Conservation (phyloP, 1,284 basidiomycete species). For the Peniophora sp. region DNA sequence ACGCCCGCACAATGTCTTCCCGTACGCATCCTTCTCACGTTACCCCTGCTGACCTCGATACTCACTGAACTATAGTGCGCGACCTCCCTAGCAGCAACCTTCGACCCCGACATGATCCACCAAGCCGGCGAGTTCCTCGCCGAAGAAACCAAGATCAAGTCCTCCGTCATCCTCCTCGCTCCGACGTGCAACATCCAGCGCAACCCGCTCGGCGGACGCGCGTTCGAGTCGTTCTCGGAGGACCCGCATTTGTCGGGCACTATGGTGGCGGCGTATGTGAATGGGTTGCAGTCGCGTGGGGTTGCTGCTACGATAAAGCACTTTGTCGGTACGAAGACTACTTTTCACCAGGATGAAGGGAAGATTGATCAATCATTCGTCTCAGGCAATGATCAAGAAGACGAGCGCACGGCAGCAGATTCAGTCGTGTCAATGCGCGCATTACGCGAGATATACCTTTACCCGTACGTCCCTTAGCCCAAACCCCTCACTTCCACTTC, state of each 20-base stretch:
- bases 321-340: slow-evolving; percentile 60
- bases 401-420: slow-evolving; percentile 58
- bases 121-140: slow-evolving; percentile 64
- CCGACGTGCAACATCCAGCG: slow-evolving; percentile 80
- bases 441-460: slow-evolving; percentile 73
- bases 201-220: slow-evolving; percentile 66
- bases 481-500: background rate
- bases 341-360: no score
- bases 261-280: slow-evolving; percentile 65
- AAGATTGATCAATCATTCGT: no score
- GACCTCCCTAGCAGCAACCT: slow-evolving; percentile 70
- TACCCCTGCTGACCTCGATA: background rate
- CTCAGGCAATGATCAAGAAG: slow-evolving; percentile 37
- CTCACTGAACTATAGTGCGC: slow-evolving; percentile 24
- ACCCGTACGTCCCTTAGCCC: slow-evolving; percentile 16
- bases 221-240: slow-evolving; percentile 77
- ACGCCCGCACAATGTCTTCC: slow-evolving; percentile 26
- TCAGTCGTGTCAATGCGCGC: slow-evolving; percentile 59
- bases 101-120: slow-evolving; percentile 59
- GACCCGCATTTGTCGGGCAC: slow-evolving; percentile 70
- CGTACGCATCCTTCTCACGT: slow-evolving; percentile 5
- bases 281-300: slow-evolving; percentile 64
- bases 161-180: slow-evolving; percentile 63
- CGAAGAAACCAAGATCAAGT: slow-evolving; percentile 61
- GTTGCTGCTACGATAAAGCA: slow-evolving; percentile 72